Evolutionary conservation across 441 rosid genomes (phyloP), one percentile per base, ranked within the genome.

Genomic region (Adansonia madagascariensis): DNA sequence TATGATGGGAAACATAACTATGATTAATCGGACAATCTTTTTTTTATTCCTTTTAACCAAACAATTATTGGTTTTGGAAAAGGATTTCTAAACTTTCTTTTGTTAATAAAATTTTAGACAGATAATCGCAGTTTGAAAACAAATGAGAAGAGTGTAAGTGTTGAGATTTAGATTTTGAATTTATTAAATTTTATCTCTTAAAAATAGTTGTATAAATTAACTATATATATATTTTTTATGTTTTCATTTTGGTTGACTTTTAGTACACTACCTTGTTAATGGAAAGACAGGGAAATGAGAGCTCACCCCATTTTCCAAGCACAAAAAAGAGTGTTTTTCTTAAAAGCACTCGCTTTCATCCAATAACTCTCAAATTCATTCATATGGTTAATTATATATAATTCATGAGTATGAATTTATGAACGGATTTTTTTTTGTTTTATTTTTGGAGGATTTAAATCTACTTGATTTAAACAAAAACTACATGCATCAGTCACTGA

Each of bases 231-330:
- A 2, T 15, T 5, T 15, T 15, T 52, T 17, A 7, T 52, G 57
- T 52, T 52, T 52, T 52, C 57, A 52, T 53, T 53, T 53, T 53
- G 12, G 59, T 53, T 53, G 59, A 53, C 59, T 53, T 53, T 2
- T n/a, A 14, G 18, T 53, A 41, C 57, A 15, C 57, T 41, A 41
- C 6, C 44, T 4, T 31, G 8, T 41, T 6, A 41, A 41, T 59
- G 47, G 46, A 24, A n/a, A 64, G 49, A 41, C 6, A 2, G 3
- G 2, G 5, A 3, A 39, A 64, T 43, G 12, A 9, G 50, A 2
- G 2, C 39, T 63, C 68, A 31, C 68, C 46, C 24, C 64, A 64
- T 64, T 64, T 41, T 9, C 50, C 49, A 64, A 64, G 46, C 44
- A 35, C 46, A 15, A 62, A 12, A 61, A 35, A 8, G 8, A 18